Conservation (phyloP, 768 basidiomycete species). For the Psilocybe cubensis region DNA sequence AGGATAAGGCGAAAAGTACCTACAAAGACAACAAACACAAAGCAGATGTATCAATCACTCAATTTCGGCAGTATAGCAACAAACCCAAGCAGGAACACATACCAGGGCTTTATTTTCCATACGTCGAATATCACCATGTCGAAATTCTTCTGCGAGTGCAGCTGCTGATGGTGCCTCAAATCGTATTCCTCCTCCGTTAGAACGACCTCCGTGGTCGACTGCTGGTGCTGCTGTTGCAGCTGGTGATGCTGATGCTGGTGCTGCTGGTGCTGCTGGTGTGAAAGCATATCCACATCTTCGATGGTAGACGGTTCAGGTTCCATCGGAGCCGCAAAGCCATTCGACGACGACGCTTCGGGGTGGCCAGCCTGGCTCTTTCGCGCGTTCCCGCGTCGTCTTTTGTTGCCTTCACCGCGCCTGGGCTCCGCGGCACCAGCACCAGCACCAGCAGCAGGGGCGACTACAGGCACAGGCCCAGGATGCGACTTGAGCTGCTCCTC, state of each 20-base stretch:
- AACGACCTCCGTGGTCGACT: slow-evolving; percentile 28
- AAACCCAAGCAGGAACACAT: slow-evolving; percentile 27
- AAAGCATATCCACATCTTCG: slow-evolving; percentile 17
- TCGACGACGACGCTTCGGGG: slow-evolving; percentile 16
- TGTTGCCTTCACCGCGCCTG: not conserved
- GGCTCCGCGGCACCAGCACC: too few species aligned
- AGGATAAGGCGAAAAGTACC: slow-evolving; percentile 96
- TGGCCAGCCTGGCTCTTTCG: not conserved
- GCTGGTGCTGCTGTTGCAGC: slow-evolving; percentile 13
- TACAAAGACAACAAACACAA: slow-evolving; percentile 27
- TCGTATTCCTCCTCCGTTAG: slow-evolving; percentile 77
- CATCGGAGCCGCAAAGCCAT: slow-evolving; percentile 7
- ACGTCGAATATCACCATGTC: slow-evolving; percentile 85
- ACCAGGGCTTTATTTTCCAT: slow-evolving; percentile 92
- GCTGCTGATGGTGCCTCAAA: slow-evolving; percentile 66
- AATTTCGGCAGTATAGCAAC: too few species aligned
- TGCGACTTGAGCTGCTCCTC: slow-evolving; percentile 41
- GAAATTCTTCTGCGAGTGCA: slow-evolving; percentile 78
- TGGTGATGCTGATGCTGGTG: too few species aligned
- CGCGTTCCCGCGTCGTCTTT: not conserved
- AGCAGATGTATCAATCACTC: too few species aligned
- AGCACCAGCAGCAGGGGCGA: too few species aligned
- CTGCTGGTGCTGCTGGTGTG: too few species aligned
- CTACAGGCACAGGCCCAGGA: slow-evolving; percentile 16
- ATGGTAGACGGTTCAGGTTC: not conserved